Conservation (phyloP, 1,139 yeast genomes). For the Pichia inconspicua region DNA sequence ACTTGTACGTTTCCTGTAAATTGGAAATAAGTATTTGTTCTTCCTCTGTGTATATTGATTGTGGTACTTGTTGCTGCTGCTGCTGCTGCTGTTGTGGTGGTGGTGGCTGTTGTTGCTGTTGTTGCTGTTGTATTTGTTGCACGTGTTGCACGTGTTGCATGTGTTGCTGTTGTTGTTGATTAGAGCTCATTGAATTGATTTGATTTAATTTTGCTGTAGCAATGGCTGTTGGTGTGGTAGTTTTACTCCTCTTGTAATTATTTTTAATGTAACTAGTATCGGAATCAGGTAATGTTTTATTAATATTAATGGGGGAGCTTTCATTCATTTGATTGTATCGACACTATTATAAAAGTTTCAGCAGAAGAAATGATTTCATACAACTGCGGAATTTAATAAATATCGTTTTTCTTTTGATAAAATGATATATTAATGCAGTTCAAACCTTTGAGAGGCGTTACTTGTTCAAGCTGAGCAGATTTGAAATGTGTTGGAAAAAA, state of each 20-base stretch:
- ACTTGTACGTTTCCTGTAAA: conserved; percentile 64
- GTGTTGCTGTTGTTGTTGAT: background rate
- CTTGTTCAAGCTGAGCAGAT: background rate
- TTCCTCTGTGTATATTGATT: conserved; percentile 47
- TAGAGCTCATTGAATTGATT: conserved; percentile 13
- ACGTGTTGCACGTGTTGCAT: background rate
- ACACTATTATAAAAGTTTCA: background rate
- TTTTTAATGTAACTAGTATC: background rate
- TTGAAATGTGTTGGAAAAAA: background rate
- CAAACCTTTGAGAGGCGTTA: background rate
- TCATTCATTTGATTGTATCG: background rate
- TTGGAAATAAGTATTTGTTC: conserved; percentile 66
- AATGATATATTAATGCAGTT: background rate
- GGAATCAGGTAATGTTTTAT: background rate
- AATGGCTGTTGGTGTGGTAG: background rate
- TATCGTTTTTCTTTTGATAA: background rate
- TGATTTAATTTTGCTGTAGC: background rate
- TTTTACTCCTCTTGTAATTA: conserved; percentile 11
- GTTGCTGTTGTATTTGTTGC: conserved; percentile 2
- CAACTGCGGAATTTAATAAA: background rate
- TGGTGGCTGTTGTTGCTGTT: conserved; percentile 1
- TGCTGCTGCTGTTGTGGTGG: conserved; percentile 29
- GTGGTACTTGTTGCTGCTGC: conserved; percentile 24
- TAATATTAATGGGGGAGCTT: background rate
- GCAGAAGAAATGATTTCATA: background rate